Evolutionary conservation across 2,329 filamentous ascomycete genomes (phyloP).

Genomic region (Paecilomyces dactylethromorphus): DNA sequence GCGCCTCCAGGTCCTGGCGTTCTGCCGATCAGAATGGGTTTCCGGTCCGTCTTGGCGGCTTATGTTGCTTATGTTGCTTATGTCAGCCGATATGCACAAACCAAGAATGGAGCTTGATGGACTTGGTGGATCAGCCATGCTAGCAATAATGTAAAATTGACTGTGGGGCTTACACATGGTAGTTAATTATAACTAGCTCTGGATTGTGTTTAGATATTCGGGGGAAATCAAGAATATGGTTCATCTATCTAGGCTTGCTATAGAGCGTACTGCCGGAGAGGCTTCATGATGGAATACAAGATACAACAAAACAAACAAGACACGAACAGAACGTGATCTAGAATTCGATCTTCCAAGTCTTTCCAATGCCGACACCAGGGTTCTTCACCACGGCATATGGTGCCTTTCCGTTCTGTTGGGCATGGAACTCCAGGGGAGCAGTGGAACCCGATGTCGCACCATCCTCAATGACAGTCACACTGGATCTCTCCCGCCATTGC

Average conservation of each 20-base stretch:
- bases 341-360: conserved; percentile 59
- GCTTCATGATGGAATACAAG: not conserved
- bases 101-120: not conserved
- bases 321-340: conserved; percentile 7
- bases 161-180: no score
- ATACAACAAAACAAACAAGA: not conserved
- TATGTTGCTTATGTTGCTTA: not conserved
- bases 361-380: conserved; percentile 55
- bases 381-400: conserved; percentile 59
- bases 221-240: not conserved
- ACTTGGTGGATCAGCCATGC: no score
- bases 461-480: conserved; percentile 47
- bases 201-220: not conserved
- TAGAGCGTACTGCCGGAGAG: not conserved
- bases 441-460: conserved; percentile 35
- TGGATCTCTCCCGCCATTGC: conserved; percentile 60
- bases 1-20: not conserved
- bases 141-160: no score
- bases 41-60: not conserved
- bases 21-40: not conserved
- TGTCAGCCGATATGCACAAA: not conserved
- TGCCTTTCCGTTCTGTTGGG: conserved; percentile 48
- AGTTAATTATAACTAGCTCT: not conserved
- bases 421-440: conserved; percentile 53
- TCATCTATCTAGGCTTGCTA: not conserved